phyloP scores from a whole-genome alignment of 805 yeast species.

The Cyberlindnera maclurae region DNA sequence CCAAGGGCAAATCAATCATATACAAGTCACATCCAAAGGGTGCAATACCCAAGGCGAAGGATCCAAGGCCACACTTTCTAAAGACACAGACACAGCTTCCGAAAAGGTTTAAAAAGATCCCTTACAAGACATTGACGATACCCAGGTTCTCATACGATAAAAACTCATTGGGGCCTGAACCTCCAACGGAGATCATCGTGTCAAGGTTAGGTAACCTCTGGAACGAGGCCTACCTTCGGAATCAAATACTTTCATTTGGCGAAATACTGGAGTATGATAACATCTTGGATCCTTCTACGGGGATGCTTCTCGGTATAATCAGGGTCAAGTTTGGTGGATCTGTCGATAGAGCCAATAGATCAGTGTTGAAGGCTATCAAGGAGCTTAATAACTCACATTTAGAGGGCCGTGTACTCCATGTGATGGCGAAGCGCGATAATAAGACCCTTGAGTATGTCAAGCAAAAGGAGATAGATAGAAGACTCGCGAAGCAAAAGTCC shows the following conservation, averaged over 20 bases:
- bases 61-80: constrained; percentile 33
- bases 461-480: constrained; percentile 4
- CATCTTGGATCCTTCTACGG: constrained; percentile 65
- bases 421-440: constrained; percentile 43
- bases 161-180: constrained; percentile 69
- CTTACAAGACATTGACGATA: constrained; percentile 35
- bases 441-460: constrained; percentile 29
- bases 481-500: constrained; percentile 4
- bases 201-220: constrained; percentile 56
- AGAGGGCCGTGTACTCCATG: constrained; percentile 46
- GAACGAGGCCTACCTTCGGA: constrained; percentile 37
- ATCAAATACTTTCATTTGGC: constrained; percentile 54
- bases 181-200: constrained; percentile 60
- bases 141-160: constrained; percentile 45
- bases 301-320: constrained; percentile 72
- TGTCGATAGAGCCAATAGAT: constrained; percentile 36
- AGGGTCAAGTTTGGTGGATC: constrained; percentile 52
- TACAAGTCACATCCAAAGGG: constrained; percentile 26
- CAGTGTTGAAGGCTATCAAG: constrained; percentile 40
- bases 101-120: constrained; percentile 34
- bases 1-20: constrained; percentile 30
- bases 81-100: background rate
- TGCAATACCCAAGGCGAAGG: constrained; percentile 20
- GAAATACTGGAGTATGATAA: constrained; percentile 50
- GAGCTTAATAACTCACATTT: constrained; percentile 36